These are phyloP conservation scores for Epithele typhae DNA, from an alignment of 768 basidiomycete genomes.

Conservation along the genomic window DNA sequence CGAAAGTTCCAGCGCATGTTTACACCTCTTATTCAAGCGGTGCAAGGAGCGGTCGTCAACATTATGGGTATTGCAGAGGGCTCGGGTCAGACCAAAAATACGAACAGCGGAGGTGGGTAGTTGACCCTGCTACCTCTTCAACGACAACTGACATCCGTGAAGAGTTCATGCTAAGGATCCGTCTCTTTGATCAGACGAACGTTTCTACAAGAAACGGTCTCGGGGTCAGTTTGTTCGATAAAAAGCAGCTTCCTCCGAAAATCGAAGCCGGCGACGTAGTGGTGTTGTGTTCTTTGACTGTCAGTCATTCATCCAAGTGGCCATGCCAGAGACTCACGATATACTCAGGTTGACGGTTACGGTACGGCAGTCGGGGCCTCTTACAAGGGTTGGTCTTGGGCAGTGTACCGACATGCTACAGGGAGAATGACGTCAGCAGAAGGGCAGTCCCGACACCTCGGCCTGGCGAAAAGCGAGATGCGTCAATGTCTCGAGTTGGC, in stretches of 20 bases:
- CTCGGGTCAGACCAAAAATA: conserved; percentile 15
- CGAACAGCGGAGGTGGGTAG: conserved; percentile 20
- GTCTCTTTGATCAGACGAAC: conserved; percentile 51
- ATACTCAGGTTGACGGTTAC: no score
- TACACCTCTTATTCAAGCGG: conserved; percentile 5
- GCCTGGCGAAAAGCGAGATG: conserved; percentile 16
- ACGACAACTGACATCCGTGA: background rate
- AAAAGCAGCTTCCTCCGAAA: conserved; percentile 43
- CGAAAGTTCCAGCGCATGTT: background rate
- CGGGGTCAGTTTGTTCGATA: conserved; percentile 47
- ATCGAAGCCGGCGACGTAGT: conserved; percentile 42
- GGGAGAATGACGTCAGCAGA: conserved; percentile 23
- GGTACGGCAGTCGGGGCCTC: conserved; percentile 40
- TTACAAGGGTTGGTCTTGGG: conserved; percentile 47
- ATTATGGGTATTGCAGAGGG: conserved; percentile 29
- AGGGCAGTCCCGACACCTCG: conserved; percentile 7
- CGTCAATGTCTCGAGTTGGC: conserved; percentile 19
- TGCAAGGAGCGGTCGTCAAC: conserved; percentile 11
- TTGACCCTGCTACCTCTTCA: conserved; percentile 5
- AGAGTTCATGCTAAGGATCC: conserved; percentile 47
- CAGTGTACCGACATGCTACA: conserved; percentile 41
- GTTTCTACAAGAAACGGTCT: conserved; percentile 34
- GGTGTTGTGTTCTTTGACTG: conserved; percentile 14
- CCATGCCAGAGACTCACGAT: background rate
- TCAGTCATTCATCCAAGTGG: background rate